A percentile compares a stretch with the other conserved stretches of the same genome.
phyloP scores from a whole-genome alignment of 2,329 filamentous ascomycete species.

The Sordariomycetes sp. region DNA sequence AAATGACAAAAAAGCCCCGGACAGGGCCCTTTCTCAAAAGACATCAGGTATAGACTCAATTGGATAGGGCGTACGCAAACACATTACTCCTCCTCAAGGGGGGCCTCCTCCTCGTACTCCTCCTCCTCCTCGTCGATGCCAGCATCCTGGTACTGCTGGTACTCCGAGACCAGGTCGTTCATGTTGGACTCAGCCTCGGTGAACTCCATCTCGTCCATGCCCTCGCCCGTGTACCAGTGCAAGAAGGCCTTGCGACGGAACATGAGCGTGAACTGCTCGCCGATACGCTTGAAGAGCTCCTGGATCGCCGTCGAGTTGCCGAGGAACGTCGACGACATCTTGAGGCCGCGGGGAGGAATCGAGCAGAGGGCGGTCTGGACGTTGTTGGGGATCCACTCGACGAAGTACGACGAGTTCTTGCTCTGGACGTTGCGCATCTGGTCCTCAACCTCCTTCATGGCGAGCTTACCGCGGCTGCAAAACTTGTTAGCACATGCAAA shows the following conservation, averaged over 20 bases:
- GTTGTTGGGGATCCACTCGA: constrained; percentile 99
- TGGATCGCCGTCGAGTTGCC: constrained; percentile 99
- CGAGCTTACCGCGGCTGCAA: constrained; percentile 85
- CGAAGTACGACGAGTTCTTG: constrained; percentile 99
- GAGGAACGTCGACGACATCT: constrained; percentile 98
- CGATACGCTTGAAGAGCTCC: constrained; percentile 99
- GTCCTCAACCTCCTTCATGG: constrained; percentile 99
- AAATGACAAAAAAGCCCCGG: not conserved
- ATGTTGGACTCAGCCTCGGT: constrained; percentile 99
- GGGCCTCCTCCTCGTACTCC: constrained; percentile 81
- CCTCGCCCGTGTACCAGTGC: constrained; percentile 99
- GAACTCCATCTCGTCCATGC: constrained; percentile 99
- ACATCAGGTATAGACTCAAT: not conserved
- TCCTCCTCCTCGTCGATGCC: constrained; percentile 95
- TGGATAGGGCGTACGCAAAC: not conserved
- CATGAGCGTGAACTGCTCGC: constrained; percentile 99
- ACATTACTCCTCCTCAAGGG: constrained; percentile 54
- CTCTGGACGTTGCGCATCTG: constrained; percentile 99
- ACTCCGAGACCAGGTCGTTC: constrained; percentile 99
- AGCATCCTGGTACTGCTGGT: constrained; percentile 99
- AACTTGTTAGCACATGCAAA: constrained; percentile 4
- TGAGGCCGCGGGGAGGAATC: constrained; percentile 91
- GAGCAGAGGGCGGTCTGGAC: constrained; percentile 99
- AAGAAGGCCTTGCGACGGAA: constrained; percentile 99
- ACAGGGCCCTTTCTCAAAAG: not conserved